These are phyloP conservation scores for Annulohypoxylon maeteangense DNA, from an alignment of 495 filamentous ascomycete genomes.

Conservation along the genomic window DNA sequence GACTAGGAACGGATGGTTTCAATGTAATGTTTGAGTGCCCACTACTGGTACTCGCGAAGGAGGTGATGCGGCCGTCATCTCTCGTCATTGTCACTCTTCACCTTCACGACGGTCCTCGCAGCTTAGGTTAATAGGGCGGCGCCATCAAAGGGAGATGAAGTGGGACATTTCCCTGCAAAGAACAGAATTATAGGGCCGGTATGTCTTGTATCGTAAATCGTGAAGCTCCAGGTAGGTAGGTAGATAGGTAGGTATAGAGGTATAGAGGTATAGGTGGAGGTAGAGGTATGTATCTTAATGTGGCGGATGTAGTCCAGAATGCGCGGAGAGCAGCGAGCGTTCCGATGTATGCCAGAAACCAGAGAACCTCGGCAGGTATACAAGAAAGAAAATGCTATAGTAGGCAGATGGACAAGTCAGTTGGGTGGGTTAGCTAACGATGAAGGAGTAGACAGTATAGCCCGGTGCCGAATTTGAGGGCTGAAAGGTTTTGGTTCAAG, in stretches of 20 bases:
- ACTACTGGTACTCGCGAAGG: slow-evolving; percentile 70
- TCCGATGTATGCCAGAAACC: background rate
- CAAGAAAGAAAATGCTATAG: slow-evolving; percentile 15
- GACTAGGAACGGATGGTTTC: slow-evolving; percentile 62
- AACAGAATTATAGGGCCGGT: slow-evolving; percentile 18
- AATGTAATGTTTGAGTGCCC: slow-evolving; percentile 69
- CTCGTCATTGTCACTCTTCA: slow-evolving; percentile 66
- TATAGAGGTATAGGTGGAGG: background rate
- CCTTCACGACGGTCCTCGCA: slow-evolving; percentile 43
- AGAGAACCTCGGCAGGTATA: slow-evolving; percentile 2
- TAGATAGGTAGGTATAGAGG: slow-evolving; percentile 5
- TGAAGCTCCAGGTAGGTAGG: slow-evolving; percentile 12
- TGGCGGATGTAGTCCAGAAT: slow-evolving; percentile 16
- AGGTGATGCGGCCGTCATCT: slow-evolving; percentile 70
- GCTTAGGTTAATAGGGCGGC: slow-evolving; percentile 44
- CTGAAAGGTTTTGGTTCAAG: slow-evolving; percentile 30
- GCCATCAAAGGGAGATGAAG: slow-evolving; percentile 42
- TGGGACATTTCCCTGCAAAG: slow-evolving; percentile 39
- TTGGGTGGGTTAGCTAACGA: background rate
- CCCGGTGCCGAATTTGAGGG: slow-evolving; percentile 27
- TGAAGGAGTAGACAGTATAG: slow-evolving; percentile 18
- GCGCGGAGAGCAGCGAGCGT: slow-evolving; percentile 20
- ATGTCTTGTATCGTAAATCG: slow-evolving; percentile 15
- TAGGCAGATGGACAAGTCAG: background rate
- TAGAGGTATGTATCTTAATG: slow-evolving; percentile 20